A percentile compares a stretch with the other conserved stretches of the same genome.
These are phyloP conservation scores for Coemansia javaensis DNA, from an alignment of 192 early-diverging fungal species.

Conservation along the genomic window DNA sequence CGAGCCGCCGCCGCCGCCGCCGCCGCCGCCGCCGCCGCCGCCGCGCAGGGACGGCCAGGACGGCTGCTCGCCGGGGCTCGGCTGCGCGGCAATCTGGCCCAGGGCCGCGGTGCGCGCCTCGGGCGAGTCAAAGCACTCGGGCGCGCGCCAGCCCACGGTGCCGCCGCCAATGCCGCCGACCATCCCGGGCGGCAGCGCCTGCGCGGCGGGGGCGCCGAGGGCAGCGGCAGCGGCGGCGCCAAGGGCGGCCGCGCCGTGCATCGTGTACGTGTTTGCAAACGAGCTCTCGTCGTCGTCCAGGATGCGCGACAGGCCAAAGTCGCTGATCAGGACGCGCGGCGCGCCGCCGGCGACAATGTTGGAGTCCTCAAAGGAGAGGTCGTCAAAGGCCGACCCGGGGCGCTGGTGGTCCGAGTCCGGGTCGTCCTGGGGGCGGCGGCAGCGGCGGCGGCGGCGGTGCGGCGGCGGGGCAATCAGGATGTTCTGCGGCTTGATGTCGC, in stretches of 20 bases:
- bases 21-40: too few species aligned
- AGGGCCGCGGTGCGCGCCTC: constrained; percentile 22
- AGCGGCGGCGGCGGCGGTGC: constrained; percentile 33
- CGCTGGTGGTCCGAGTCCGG: too few species aligned
- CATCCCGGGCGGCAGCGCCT: constrained; percentile 36
- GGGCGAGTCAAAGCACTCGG: constrained; percentile 68
- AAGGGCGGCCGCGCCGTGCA: constrained; percentile 37
- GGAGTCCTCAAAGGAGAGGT: constrained; percentile 12
- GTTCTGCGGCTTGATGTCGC: constrained; percentile 97
- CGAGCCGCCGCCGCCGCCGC: too few species aligned
- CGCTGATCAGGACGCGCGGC: constrained; percentile 83
- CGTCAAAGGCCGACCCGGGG: not conserved
- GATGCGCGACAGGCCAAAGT: constrained; percentile 95
- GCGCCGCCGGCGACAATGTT: constrained; percentile 26
- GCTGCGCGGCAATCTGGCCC: not conserved
- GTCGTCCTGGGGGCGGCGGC: too few species aligned
- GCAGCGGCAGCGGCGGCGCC: not conserved
- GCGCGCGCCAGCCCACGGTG: constrained; percentile 95
- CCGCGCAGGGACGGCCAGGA: constrained; percentile 25
- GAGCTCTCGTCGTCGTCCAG: constrained; percentile 90
- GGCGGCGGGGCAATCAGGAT: constrained; percentile 74
- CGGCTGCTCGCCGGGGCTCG: not conserved
- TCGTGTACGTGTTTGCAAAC: constrained; percentile 86
- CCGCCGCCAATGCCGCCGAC: constrained; percentile 60
- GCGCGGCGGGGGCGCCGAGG: constrained; percentile 10